Conservation (phyloP, 768 basidiomycete genomes). For the Serendipita vermifera region DNA sequence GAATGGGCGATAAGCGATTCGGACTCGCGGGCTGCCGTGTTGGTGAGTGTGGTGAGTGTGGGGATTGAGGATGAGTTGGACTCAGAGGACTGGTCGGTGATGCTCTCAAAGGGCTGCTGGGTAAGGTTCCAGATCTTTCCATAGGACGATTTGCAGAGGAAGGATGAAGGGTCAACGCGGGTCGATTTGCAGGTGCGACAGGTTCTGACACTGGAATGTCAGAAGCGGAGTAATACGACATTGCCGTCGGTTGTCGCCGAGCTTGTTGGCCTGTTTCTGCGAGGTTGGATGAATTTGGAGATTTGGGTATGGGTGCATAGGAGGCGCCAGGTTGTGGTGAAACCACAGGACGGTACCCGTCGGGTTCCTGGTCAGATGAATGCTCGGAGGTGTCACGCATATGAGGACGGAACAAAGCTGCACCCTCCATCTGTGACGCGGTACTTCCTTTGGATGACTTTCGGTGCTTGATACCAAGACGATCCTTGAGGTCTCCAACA, state of each 20-base stretch:
- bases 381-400: neutral
- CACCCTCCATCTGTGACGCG: neutral
- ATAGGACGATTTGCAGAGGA: neutral
- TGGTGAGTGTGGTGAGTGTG: neutral
- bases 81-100: neutral
- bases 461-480: conserved; percentile 50
- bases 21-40: neutral
- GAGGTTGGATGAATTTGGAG: too few species aligned
- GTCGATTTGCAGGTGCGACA: neutral
- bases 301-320: too few species aligned
- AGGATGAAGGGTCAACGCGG: neutral
- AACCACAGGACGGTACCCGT: neutral
- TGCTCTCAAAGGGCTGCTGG: neutral
- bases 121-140: too few species aligned
- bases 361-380: conserved; percentile 1
- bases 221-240: conserved; percentile 6
- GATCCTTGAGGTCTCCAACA: conserved; percentile 66
- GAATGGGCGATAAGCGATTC: neutral
- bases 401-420: neutral
- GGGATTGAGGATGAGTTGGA: neutral
- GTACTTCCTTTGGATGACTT: neutral
- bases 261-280: neutral
- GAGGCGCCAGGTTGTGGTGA: neutral
- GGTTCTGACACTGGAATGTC: neutral
- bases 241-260: conserved; percentile 4